Evolutionary conservation across 495 filamentous ascomycete species (phyloP), one percentile per base, ranked within the genome.

Genomic region (Aspergillus sclerotioniger): DNA sequence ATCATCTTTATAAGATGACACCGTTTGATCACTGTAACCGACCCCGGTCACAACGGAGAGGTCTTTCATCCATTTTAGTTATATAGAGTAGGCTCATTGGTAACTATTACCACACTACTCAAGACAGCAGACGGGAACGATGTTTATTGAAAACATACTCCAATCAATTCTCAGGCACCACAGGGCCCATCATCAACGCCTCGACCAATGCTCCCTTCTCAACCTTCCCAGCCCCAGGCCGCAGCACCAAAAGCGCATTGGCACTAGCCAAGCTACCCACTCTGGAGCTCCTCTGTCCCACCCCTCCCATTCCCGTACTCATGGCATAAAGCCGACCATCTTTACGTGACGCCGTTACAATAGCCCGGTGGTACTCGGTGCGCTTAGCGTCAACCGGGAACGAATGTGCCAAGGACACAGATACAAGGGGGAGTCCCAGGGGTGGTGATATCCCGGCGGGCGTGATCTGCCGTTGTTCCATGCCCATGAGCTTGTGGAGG

Each of bases 181-280:
- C 67, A 32, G 59, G 53, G n/a, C 83, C 83, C 81, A 88, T 83
- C 72, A 88, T 65, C 71, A 89, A 65, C 21, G 85, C 86, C 58
- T 87, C 80, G 29, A 85, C 72, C 61, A 76, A 73, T 49, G 76
- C 70, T 13, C 86, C 85, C 68, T 83, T 82, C 15, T 63, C 68
- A 6, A 80, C 63, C 17, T 67, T 64, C 6, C 78, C 80, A 13
- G 76, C 70, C 20, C 73, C 76, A 8, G 84, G 76, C 44, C 88
- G 90, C 65, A 98, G 75, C 62, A 86, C 88, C 33, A 98, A 72
- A 56, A 98, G 75, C 39, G 88, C 90, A 75, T 98, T 98, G 20
- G 95, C 91, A 31, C 86, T 86, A 37, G 87, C 88, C 53, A 97
- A 76, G 69, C 94, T 98, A 0, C 91, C 91, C 6, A 98, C 88